phyloP scores from a whole-genome alignment of 2,329 filamentous ascomycete genomes.

The Sarocladiaceae sp. region DNA sequence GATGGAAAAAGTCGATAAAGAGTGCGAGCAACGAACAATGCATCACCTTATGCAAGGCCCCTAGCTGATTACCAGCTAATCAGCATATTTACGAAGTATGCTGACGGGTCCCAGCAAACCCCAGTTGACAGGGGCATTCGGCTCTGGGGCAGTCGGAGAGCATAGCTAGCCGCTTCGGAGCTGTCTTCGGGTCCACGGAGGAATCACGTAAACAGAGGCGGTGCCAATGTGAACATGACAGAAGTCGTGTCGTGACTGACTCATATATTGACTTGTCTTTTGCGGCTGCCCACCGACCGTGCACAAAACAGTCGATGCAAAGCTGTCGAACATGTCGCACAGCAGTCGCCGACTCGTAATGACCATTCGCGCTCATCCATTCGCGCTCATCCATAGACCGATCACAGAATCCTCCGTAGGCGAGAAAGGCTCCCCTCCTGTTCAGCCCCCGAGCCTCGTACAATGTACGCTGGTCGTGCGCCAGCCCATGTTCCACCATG shows the following conservation, averaged over 20 bases:
- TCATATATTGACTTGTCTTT: no score
- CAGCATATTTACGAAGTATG: no score
- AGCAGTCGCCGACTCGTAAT: neutral
- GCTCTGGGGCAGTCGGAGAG: neutral
- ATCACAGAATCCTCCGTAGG: neutral
- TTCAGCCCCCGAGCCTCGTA: constrained; percentile 1
- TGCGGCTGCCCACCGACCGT: neutral
- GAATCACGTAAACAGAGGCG: neutral
- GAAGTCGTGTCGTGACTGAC: neutral
- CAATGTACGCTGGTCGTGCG: neutral
- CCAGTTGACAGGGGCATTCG: neutral
- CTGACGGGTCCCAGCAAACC: neutral
- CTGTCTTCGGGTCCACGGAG: neutral
- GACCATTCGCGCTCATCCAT: no score
- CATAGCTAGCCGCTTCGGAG: neutral
- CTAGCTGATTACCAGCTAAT: neutral
- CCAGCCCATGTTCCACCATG: constrained; percentile 4
- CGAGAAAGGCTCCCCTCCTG: neutral
- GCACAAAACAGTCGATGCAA: neutral
- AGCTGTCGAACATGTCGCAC: neutral
- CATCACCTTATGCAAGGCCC: neutral
- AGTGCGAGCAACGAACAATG: neutral
- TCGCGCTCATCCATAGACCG: neutral
- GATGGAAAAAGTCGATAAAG: neutral
- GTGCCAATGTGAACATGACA: neutral